These are phyloP conservation scores for Apiospora marii DNA, from an alignment of 2,329 filamentous ascomycete species.

Conservation along the genomic window DNA sequence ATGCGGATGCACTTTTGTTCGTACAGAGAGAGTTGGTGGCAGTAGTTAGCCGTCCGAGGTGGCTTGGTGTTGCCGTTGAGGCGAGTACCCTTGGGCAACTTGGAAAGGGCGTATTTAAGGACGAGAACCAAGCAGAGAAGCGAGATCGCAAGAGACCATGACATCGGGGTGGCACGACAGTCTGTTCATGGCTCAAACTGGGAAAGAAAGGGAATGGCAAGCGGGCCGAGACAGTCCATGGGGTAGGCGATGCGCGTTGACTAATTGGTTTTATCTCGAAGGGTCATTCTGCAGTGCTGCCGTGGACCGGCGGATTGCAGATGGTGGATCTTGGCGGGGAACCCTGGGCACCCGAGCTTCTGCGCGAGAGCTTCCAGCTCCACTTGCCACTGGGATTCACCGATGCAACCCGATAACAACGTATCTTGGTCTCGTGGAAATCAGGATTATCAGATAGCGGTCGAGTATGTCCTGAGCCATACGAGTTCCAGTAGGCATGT, in stretches of 20 bases:
- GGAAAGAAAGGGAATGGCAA: background rate
- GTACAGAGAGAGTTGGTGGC: background rate
- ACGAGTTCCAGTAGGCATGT: too few relatives aligned
- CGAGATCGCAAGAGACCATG: background rate
- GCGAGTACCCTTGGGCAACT: background rate
- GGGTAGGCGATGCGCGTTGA: background rate
- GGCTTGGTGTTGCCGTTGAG: background rate
- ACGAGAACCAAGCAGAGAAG: background rate
- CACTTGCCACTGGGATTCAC: background rate
- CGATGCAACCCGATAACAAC: background rate
- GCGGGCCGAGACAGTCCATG: too few relatives aligned
- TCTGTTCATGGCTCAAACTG: background rate
- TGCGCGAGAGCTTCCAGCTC: background rate
- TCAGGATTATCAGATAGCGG: background rate
- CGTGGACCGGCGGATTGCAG: background rate
- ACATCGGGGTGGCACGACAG: background rate
- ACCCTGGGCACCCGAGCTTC: background rate
- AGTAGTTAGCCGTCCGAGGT: background rate
- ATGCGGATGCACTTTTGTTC: background rate
- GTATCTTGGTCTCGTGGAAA: background rate
- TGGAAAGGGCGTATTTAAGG: background rate
- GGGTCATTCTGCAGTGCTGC: background rate
- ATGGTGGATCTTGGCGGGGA: constrained; percentile 8
- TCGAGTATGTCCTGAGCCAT: background rate
- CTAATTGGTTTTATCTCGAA: constrained; percentile 2